Base-by-base conservation (phyloP, 2,329 filamentous ascomycete species). In the Colletotrichum sp. region DNA sequence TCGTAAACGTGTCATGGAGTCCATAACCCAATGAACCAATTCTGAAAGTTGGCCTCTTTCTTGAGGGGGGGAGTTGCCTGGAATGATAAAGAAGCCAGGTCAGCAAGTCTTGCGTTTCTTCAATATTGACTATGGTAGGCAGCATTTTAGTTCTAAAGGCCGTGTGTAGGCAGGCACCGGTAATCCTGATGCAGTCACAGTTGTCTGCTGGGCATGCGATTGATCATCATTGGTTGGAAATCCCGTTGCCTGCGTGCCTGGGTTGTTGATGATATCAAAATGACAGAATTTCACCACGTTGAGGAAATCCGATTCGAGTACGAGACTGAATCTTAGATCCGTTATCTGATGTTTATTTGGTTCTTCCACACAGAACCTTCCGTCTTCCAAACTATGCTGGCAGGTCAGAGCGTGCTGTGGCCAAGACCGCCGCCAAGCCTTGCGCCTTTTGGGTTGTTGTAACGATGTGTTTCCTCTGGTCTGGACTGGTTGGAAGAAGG, bases 351-450 rank as follows among this genome's bases (percentile, higher is more conserved):
- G 16, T 65, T 64, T 48, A 18, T 60, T 68, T 34, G 18, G 32
- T 68, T 68, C 70, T 73, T 75, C 70, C 64, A 52, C 24, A 39
- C 70, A 73, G 28, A 32, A 18, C 24, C n/a, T 62, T 68, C 63
- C 26, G 5, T 15, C 9, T 68, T 72, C 63, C n/a, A 64, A 32
- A 73, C 70, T 59, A 39, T 64, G 30, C 59, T 60, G 22, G 30
- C 26, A 57, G 57, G 70, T 48, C 70, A 55, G 22, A 65, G 70
- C 64, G 57, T 32, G 15, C 16, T 28, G 15, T 24, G 32, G 62
- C 62, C 62, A 39, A 64, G 30, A 22, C 34, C 62, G 15, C 30
- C n/a, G 62, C 32, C 34, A 44, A 39, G 34, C 32, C 32, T n/a
- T 39, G 12, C n/a, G 5, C 13, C 16, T 15, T 60, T 52, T 22